These are phyloP conservation scores for Combretum micranthum DNA, from an alignment of 345 rosid species.

Conservation along the genomic window DNA sequence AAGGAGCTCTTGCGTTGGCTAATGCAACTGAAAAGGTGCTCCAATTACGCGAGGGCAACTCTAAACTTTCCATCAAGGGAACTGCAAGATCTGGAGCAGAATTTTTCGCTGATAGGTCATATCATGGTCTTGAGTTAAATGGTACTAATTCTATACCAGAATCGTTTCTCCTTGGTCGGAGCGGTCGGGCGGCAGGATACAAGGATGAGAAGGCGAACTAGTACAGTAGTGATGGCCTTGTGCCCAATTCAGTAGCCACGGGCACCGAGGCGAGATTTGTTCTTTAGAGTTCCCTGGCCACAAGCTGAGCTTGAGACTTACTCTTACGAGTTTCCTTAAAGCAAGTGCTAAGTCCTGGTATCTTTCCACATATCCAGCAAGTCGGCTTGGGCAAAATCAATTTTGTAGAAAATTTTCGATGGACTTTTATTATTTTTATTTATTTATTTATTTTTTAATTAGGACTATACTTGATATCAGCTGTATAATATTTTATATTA, in stretches of 20 bases:
- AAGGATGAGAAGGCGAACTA: slow-evolving; percentile 30
- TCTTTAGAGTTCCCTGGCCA: too few species aligned
- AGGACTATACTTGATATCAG: too few species aligned
- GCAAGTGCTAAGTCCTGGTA: too few species aligned
- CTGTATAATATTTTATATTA: too few species aligned
- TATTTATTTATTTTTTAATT: too few species aligned
- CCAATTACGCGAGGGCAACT: slow-evolving; percentile 42
- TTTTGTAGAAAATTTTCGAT: too few species aligned
- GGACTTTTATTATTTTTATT: too few species aligned
- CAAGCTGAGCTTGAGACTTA: too few species aligned
- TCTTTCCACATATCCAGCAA: too few species aligned
- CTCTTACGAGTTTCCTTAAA: too few species aligned
- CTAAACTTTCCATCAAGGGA: slow-evolving; percentile 37
- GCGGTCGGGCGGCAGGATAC: slow-evolving; percentile 71
- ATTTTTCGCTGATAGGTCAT: slow-evolving; percentile 53
- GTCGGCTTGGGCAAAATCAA: too few species aligned
- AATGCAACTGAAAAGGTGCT: slow-evolving; percentile 57
- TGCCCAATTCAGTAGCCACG: neutral
- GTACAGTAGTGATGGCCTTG: neutral
- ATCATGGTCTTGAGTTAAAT: slow-evolving; percentile 67
- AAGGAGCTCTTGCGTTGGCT: slow-evolving; percentile 54
- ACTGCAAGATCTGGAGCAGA: slow-evolving; percentile 73
- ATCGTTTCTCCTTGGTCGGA: slow-evolving; percentile 57
- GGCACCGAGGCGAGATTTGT: too few species aligned
- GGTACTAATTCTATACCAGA: slow-evolving; percentile 37